A percentile compares a stretch with the other conserved stretches of the same genome.
These are phyloP conservation scores for Eremochloa ophiuroides DNA, from an alignment of 176 grass and related monocot species.

Conservation along the genomic window DNA sequence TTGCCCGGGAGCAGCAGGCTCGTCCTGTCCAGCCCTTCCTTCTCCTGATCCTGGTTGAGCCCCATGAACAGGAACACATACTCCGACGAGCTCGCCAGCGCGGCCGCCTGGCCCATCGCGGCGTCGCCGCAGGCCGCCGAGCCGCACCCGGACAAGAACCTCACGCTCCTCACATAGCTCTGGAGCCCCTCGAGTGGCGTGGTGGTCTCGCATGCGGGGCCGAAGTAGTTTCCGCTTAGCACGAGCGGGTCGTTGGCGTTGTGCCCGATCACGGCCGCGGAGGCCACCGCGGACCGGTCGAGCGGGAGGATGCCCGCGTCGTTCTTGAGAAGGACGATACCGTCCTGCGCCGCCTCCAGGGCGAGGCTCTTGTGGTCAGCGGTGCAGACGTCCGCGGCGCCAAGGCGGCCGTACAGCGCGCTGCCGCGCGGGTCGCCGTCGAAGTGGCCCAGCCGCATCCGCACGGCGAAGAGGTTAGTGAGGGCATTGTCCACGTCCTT, in stretches of 20 bases:
- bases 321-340: conserved; percentile 88
- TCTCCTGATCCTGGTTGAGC: conserved; percentile 54
- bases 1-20: conserved; percentile 57
- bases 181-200: conserved; percentile 42
- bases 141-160: conserved; percentile 51
- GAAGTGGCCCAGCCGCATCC: conserved; percentile 76
- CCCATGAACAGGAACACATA: conserved; percentile 62
- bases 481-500: conserved; percentile 57
- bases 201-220: conserved; percentile 43
- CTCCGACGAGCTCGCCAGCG: conserved; percentile 37
- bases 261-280: conserved; percentile 53
- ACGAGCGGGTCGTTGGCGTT: conserved; percentile 35
- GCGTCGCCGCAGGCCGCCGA: conserved; percentile 19
- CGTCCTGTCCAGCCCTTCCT: conserved; percentile 58
- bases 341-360: conserved; percentile 54
- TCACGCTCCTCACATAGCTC: conserved; percentile 1
- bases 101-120: conserved; percentile 2
- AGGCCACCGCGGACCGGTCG: background rate
- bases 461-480: conserved; percentile 46
- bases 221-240: conserved; percentile 70
- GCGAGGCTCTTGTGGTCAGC: conserved; percentile 46
- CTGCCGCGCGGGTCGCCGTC: conserved; percentile 45
- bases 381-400: conserved; percentile 44
- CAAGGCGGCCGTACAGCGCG: conserved; percentile 34
- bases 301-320: conserved; percentile 40